Base-by-base conservation (phyloP, 148 eudicot species). In the Rhododendron ferrugineum region DNA sequence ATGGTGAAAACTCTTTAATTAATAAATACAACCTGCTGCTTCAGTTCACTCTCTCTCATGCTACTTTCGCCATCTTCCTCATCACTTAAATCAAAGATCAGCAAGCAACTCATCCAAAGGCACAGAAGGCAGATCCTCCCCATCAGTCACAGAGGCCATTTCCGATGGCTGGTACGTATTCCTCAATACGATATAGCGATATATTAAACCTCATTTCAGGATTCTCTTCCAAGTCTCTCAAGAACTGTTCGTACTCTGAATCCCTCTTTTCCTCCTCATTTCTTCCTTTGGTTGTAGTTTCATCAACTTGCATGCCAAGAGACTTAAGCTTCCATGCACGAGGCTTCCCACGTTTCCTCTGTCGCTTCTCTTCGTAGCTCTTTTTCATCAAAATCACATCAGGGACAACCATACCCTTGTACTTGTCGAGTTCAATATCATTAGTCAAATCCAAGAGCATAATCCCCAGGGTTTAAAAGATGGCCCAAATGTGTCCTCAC, bases 361-460 rank as follows among this genome's bases (percentile, higher is more conserved):
- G 92, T 1, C 92, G 91, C 83, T 89, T 93, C 89, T 94, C 98
- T 86, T 94, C 95, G 46, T 88, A 92, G 87, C 98, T 93, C 91
- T 94, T 94, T 90, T 92, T 95, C 20, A 94, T 64, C 78, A 94
- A 83, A 75, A 94, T 86, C 42, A 85, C 94, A 10, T 92, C 95
- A 0, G 98, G 95, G 62, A 93, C 84, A 47, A 84, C 89, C 82
- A 91, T 82, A 23, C 92, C 93, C 77, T 80, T 92, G 86, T 91
- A 93, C 84, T 93, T 91, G 54, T 94, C 95, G 76, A 94, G 85
- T 49, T 94, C 98, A 34, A 90, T 82, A 82, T 90, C 90, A 75
- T 93, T 93, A 84, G 81, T 94, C 96, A 85, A 92, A 94, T 34
- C 98, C 98, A 80, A 94, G 94, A 75, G 95, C 94, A 81, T 90